These are phyloP conservation scores for Diplocarpon rosae DNA, from an alignment of 2,329 filamentous ascomycete genomes.

Conservation along the genomic window DNA sequence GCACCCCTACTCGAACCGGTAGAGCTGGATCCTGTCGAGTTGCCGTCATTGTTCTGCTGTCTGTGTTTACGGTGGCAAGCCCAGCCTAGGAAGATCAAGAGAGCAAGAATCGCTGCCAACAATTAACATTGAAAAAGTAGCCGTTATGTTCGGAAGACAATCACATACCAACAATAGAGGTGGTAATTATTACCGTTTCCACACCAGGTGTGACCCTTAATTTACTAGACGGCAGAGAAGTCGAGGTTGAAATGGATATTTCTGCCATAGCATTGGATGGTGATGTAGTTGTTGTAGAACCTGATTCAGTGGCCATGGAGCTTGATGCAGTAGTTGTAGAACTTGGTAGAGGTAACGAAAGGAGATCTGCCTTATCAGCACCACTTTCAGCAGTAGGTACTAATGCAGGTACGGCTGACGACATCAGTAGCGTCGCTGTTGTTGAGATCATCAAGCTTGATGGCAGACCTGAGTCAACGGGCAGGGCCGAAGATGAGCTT, in stretches of 20 bases:
- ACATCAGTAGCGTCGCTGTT: no score
- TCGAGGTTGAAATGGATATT: neutral
- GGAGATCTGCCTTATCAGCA: no score
- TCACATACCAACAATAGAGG: neutral
- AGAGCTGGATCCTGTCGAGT: neutral
- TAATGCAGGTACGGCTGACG: no score
- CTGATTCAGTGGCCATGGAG: no score
- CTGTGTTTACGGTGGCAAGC: neutral
- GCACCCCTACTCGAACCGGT: neutral
- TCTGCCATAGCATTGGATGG: neutral
- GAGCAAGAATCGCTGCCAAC: neutral
- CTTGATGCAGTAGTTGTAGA: neutral
- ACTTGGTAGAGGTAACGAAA: no score
- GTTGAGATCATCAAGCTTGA: no score
- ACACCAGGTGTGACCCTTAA: neutral
- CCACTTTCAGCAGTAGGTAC: no score
- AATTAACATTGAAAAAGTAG: neutral
- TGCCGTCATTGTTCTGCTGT: neutral
- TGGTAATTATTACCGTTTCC: conserved; percentile 1
- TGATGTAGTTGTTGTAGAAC: neutral
- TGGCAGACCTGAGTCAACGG: no score
- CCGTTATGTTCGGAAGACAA: neutral
- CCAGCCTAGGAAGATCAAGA: neutral
- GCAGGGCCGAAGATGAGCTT: no score
- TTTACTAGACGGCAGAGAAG: neutral